A percentile compares a stretch with the other conserved stretches of the same genome.
phyloP scores from a whole-genome alignment of 2,329 filamentous ascomycete genomes.

The Cladobotryum protrusum region DNA sequence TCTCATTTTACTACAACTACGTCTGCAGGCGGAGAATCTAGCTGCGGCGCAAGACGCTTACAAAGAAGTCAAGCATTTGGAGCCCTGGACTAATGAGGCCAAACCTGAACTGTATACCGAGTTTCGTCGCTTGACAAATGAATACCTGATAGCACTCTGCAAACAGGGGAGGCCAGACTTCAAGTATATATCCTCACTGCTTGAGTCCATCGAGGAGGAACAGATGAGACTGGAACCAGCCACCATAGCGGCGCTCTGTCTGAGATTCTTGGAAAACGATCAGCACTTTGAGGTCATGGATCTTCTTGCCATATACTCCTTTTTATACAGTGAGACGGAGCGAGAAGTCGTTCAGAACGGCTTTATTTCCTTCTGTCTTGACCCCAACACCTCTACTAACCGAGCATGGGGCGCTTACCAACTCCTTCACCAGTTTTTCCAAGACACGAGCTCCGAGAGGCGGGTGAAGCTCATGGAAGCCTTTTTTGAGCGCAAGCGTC shows the following conservation, averaged over 20 bases:
- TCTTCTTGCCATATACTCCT: constrained; percentile 68
- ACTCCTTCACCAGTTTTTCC: constrained; percentile 58
- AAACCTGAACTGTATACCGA: constrained; percentile 41
- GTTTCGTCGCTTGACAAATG: constrained; percentile 61
- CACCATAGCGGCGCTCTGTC: constrained; percentile 67
- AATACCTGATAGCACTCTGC: constrained; percentile 65
- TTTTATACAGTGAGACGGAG: constrained; percentile 64
- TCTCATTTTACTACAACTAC: constrained; percentile 69
- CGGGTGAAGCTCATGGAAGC: constrained; percentile 71
- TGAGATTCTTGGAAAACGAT: constrained; percentile 67
- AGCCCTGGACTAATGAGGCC: constrained; percentile 33
- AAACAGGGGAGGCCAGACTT: constrained; percentile 55
- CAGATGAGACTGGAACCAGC: constrained; percentile 63
- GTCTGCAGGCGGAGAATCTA: constrained; percentile 66
- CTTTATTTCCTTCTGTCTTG: constrained; percentile 62
- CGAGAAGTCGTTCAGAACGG: constrained; percentile 59
- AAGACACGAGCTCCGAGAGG: constrained; percentile 56
- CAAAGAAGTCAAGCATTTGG: constrained; percentile 33
- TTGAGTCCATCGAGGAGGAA: constrained; percentile 66
- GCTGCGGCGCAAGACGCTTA: constrained; percentile 63
- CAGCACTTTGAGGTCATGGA: constrained; percentile 77
- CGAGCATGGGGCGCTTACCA: constrained; percentile 61
- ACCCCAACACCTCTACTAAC: constrained; percentile 55
- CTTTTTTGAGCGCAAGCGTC: constrained; percentile 70
- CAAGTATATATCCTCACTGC: constrained; percentile 64